Conservation (phyloP, 495 filamentous ascomycete genomes). For the Cladorrhinum samala region DNA sequence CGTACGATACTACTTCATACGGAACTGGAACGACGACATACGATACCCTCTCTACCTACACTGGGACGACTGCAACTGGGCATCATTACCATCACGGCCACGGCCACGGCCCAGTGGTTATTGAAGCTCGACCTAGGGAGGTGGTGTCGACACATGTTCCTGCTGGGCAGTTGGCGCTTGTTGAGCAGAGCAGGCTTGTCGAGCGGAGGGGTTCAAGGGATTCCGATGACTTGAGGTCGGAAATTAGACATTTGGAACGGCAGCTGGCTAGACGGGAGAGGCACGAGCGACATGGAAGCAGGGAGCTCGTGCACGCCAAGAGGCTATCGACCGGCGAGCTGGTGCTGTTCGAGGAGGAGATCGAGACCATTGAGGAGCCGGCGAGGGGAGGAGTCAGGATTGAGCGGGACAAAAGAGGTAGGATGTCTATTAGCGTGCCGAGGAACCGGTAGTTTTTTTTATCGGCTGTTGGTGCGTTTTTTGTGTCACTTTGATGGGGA, state of each 20-base stretch:
- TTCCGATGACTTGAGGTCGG: slow-evolving; percentile 33
- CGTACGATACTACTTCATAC: slow-evolving; percentile 15
- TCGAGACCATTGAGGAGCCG: slow-evolving; percentile 47
- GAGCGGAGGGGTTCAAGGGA: slow-evolving; percentile 12
- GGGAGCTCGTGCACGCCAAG: slow-evolving; percentile 42
- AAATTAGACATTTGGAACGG: slow-evolving; percentile 35
- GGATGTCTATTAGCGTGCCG: slow-evolving; percentile 61
- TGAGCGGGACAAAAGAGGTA: slow-evolving; percentile 83
- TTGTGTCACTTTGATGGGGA: not conserved
- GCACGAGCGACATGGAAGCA: slow-evolving; percentile 21
- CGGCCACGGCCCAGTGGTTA: slow-evolving; percentile 24
- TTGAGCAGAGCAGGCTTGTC: slow-evolving; percentile 21
- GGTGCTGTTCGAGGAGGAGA: slow-evolving; percentile 48
- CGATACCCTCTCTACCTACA: slow-evolving; percentile 11
- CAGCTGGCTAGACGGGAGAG: slow-evolving; percentile 18
- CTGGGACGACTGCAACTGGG: not conserved
- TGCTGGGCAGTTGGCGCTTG: slow-evolving; percentile 46
- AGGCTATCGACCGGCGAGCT: slow-evolving; percentile 46
- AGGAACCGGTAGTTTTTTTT: slow-evolving; percentile 44
- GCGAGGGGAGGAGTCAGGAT: slow-evolving; percentile 55
- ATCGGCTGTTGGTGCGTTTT: slow-evolving; percentile 13
- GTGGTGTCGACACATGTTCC: slow-evolving; percentile 44
- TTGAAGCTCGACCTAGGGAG: slow-evolving; percentile 31
- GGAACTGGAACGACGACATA: slow-evolving; percentile 11
- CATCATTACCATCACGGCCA: slow-evolving; percentile 20